Evolutionary conservation across 768 basidiomycete species (phyloP), one percentile per base, ranked within the genome.

Genomic region (Phanerochaete carnosa): DNA sequence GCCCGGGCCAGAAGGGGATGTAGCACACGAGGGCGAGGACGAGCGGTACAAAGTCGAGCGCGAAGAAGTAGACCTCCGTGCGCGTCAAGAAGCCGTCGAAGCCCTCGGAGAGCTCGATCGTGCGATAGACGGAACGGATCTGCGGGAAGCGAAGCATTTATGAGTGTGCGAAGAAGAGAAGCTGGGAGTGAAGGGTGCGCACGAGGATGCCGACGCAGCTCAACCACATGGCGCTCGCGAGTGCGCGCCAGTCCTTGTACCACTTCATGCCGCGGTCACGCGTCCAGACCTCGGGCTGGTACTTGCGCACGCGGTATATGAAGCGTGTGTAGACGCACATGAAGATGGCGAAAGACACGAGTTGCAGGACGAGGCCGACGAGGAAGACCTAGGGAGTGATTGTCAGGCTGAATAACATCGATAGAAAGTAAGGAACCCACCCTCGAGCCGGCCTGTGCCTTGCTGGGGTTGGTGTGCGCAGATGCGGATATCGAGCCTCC

Each of bases 151-250:
- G 13, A 16, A 11, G 26, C 26, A 28, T 19, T 29, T 19, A 19
- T n/a, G 28, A 25, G 37, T 16, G 11, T 29, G 49, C 30, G 8
- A 35, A 37, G 16, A n/a, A 33, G 28, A 39, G 45, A 35, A 49
- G 39, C 13, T 29, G 13, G 49, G 6, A 37, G 22, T 43, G 25
- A 35, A 50, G 33, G 9, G 29, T 45, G 75, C 83, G 50, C 59
- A 89, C 87, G 59, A 89, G 68, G 61, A 90, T 85, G 11, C 87
- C 85, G 26, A 84, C 63, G 60, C 84, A 87, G 66, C 86, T 88
- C 53, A 87, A 46, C 15, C 73, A 62, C 59, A 89, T 67, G 2
- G 80, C 81, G 7, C 58, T 70, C 19, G 80, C 80, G n/a, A 91
- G 72, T 4, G 80, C 67, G 13, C 82, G 77, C 88, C 88, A 89